A percentile compares a stretch with the other conserved stretches of the same genome.
These are phyloP conservation scores for Kurtzmaniella quercitrusa DNA, from an alignment of 1,139 yeast species.

Conservation along the genomic window DNA sequence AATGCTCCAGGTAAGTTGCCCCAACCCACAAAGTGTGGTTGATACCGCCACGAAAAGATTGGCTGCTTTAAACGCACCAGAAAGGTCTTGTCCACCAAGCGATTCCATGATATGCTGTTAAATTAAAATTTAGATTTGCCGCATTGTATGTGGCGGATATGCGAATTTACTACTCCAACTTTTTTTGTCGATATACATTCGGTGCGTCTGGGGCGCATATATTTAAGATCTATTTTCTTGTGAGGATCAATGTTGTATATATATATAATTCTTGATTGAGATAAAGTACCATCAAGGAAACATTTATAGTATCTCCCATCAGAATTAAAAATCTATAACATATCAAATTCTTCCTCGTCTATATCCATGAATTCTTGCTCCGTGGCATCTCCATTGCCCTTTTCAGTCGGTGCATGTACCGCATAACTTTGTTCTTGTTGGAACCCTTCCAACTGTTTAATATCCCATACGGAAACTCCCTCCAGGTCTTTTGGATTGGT, in stretches of 20 bases:
- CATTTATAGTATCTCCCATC: too few species aligned
- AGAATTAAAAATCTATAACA: constrained; percentile 27
- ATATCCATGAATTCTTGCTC: constrained; percentile 44
- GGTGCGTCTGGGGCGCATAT: neutral
- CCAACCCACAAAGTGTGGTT: constrained; percentile 50
- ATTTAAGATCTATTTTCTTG: neutral
- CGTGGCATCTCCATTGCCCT: constrained; percentile 14
- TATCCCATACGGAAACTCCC: constrained; percentile 91
- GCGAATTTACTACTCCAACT: neutral
- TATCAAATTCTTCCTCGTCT: constrained; percentile 45
- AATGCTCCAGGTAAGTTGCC: constrained; percentile 58
- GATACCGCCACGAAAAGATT: constrained; percentile 64
- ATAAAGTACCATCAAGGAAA: too few species aligned
- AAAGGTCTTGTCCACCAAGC: constrained; percentile 31
- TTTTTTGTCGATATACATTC: neutral
- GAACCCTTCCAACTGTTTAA: constrained; percentile 59
- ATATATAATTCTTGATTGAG: too few species aligned
- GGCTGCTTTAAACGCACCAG: constrained; percentile 56
- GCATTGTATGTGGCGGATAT: neutral
- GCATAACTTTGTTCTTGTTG: constrained; percentile 49
- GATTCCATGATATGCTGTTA: constrained; percentile 6
- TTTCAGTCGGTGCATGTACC: constrained; percentile 13
- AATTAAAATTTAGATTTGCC: neutral
- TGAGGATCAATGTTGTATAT: neutral
- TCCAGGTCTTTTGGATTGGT: constrained; percentile 86